Evolutionary conservation across 2,329 filamentous ascomycete species (phyloP).

Genomic region (Scedosporium apiospermum): DNA sequence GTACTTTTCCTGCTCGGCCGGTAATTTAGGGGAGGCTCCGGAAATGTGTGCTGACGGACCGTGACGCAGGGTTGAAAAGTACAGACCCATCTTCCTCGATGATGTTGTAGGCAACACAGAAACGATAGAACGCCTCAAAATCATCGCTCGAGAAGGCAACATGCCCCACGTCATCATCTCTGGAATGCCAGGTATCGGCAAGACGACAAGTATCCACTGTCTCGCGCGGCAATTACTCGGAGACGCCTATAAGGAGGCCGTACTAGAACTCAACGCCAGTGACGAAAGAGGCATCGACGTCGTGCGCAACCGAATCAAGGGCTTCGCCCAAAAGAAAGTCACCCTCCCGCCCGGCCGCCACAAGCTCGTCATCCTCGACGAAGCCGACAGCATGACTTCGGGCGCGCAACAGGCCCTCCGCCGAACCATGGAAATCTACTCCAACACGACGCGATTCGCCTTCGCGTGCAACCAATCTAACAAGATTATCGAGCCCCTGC

Average conservation of each 20-base stretch:
- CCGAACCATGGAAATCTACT: constrained; percentile 98
- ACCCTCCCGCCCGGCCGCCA: constrained; percentile 84
- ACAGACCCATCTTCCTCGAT: constrained; percentile 87
- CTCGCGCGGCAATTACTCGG: constrained; percentile 86
- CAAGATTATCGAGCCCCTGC: constrained; percentile 98
- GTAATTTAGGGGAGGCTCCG: not conserved
- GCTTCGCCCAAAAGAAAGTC: constrained; percentile 98
- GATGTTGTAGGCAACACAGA: constrained; percentile 97
- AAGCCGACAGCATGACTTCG: constrained; percentile 96
- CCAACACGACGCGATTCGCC: constrained; percentile 88
- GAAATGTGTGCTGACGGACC: constrained; percentile 13
- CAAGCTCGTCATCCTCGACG: constrained; percentile 94
- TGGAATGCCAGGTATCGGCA: constrained; percentile 98
- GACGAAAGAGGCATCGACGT: constrained; percentile 97
- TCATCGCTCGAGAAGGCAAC: constrained; percentile 96
- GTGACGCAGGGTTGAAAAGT: constrained; percentile 83
- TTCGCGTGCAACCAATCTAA: constrained; percentile 99
- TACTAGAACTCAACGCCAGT: constrained; percentile 90
- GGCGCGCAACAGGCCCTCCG: constrained; percentile 92
- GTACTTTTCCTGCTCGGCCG: not conserved
- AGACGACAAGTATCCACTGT: constrained; percentile 92
- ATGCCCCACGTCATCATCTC: constrained; percentile 99
- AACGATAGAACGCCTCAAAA: constrained; percentile 93
- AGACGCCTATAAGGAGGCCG: constrained; percentile 92
- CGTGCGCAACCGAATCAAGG: constrained; percentile 93